These are phyloP conservation scores for Xylaria sp. DNA, from an alignment of 2,329 filamentous ascomycete species.

Conservation along the genomic window DNA sequence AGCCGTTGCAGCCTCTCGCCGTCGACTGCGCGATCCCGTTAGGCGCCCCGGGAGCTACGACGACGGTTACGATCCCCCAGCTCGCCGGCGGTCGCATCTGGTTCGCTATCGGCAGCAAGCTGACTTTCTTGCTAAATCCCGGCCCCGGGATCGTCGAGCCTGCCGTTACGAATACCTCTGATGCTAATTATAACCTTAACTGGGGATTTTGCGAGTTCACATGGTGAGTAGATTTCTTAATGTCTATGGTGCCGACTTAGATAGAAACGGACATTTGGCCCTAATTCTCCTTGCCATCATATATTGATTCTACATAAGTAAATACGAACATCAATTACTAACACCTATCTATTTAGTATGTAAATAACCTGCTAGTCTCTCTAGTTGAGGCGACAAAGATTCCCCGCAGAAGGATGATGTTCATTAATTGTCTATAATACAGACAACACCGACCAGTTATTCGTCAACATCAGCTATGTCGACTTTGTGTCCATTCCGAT, in stretches of 20 bases:
- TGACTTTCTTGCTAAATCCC: conserved; percentile 77
- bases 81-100: conserved; percentile 78
- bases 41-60: conserved; percentile 69
- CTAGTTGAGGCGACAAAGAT: too few relatives aligned
- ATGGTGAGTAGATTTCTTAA: conserved; percentile 29
- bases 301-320: not conserved
- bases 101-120: conserved; percentile 69
- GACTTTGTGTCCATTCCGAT: conserved; percentile 79
- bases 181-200: conserved; percentile 69
- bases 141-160: conserved; percentile 80
- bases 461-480: conserved; percentile 77
- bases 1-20: conserved; percentile 61
- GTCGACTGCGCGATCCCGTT: conserved; percentile 72
- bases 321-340: not conserved
- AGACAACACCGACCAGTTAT: conserved; percentile 70
- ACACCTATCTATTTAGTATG: conserved; percentile 29
- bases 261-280: not conserved
- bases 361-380: not conserved
- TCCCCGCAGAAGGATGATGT: not conserved
- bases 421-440: conserved; percentile 52
- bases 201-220: conserved; percentile 73
- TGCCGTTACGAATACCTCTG: conserved; percentile 72
- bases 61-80: conserved; percentile 73
- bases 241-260: not conserved
- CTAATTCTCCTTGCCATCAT: not conserved